These are phyloP conservation scores for Comarum palustre DNA, from an alignment of 306 rosid genomes.

Conservation along the genomic window DNA sequence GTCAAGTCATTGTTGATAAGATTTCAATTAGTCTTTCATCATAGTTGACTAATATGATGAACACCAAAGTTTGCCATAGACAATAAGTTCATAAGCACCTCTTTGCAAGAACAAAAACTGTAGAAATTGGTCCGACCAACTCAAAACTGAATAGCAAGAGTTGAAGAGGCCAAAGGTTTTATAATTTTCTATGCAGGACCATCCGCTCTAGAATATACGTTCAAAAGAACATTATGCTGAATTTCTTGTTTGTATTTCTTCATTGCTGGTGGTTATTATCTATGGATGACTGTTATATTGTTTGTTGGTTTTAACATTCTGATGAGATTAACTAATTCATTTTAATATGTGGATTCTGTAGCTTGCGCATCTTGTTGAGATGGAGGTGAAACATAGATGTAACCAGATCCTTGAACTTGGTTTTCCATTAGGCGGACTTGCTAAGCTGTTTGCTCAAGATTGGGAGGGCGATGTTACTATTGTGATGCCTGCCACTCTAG, in stretches of 20 bases:
- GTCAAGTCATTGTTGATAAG: neutral
- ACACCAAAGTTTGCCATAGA: too few relatives aligned
- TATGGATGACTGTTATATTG: neutral
- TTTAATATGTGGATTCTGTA: constrained; percentile 31
- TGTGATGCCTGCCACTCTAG: constrained; percentile 96
- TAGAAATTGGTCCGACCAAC: neutral
- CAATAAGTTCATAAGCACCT: neutral
- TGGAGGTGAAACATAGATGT: constrained; percentile 97
- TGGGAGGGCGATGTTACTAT: constrained; percentile 99
- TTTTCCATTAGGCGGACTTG: constrained; percentile 86
- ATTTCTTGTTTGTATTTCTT: neutral
- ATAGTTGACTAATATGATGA: neutral
- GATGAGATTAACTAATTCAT: constrained; percentile 9
- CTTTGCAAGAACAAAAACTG: neutral
- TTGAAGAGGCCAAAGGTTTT: neutral
- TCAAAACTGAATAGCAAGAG: neutral
- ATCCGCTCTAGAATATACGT: neutral
- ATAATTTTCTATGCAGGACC: neutral
- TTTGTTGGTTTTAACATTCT: constrained; percentile 11
- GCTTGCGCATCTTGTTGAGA: constrained; percentile 95
- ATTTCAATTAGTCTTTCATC: neutral
- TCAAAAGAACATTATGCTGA: neutral
- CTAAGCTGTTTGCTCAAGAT: constrained; percentile 91
- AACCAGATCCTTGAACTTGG: constrained; percentile 88
- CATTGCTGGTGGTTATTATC: neutral